Evolutionary conservation across 768 basidiomycete species (phyloP).

Genomic region (Galerina marginata): DNA sequence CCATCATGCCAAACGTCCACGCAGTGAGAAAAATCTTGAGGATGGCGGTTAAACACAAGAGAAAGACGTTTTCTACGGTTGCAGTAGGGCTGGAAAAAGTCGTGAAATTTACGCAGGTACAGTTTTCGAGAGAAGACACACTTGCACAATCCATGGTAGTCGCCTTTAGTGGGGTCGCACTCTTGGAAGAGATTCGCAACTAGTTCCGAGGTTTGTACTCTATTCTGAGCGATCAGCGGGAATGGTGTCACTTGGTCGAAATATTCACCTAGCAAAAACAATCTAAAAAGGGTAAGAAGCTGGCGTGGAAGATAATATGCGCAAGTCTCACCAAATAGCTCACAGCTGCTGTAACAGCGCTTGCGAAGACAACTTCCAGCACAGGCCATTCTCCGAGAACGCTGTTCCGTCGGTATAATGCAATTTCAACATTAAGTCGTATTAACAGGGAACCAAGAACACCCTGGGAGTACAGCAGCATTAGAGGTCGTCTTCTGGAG

Average conservation of each 20-base stretch:
- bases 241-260: neutral
- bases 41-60: conserved; percentile 64
- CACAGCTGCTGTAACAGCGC: conserved; percentile 71
- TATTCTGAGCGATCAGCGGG: conserved; percentile 26
- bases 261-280: conserved; percentile 62
- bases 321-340: conserved; percentile 59
- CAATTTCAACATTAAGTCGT: conserved; percentile 66
- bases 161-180: conserved; percentile 69
- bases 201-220: conserved; percentile 79
- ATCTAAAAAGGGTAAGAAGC: conserved; percentile 43
- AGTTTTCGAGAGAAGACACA: conserved; percentile 36
- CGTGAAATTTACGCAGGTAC: neutral
- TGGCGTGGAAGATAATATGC: neutral
- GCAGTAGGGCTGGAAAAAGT: conserved; percentile 57
- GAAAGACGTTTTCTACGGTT: conserved; percentile 69
- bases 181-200: conserved; percentile 86
- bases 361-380: conserved; percentile 64
- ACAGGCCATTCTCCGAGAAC: conserved; percentile 64
- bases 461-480: conserved; percentile 45
- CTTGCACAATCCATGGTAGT: conserved; percentile 85
- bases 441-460: conserved; percentile 69
- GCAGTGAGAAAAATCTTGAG: conserved; percentile 69
- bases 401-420: conserved; percentile 64
- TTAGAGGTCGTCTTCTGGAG: conserved; percentile 7
- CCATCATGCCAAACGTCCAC: conserved; percentile 85